Evolutionary conservation across 805 yeast species (phyloP).

Genomic region (Sugiyamaella qingdaonensis): DNA sequence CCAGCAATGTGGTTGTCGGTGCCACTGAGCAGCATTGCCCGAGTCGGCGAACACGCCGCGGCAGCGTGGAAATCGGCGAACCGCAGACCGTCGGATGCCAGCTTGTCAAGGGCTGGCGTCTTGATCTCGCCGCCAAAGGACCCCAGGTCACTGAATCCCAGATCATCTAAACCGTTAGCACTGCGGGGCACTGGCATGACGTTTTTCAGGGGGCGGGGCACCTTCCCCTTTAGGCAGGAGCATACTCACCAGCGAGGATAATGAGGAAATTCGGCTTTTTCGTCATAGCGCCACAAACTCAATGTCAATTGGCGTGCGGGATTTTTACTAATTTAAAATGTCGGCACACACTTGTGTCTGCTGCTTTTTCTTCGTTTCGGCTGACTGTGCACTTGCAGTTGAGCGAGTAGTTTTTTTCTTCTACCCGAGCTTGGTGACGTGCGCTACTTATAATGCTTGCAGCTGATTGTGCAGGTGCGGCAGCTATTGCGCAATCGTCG

Average conservation of each 20-base stretch:
- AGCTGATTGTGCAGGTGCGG: not conserved
- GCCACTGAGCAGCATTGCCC: slow-evolving; percentile 57
- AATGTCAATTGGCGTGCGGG: too few species aligned
- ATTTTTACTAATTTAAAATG: too few species aligned
- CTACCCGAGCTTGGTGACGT: too few species aligned
- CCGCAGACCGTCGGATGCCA: slow-evolving; percentile 44
- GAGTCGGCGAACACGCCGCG: slow-evolving; percentile 60
- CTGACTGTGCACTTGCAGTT: too few species aligned
- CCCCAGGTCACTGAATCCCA: slow-evolving; percentile 53
- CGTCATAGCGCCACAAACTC: too few species aligned
- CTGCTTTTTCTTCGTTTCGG: too few species aligned
- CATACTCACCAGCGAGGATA: slow-evolving; percentile 1
- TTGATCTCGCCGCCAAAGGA: slow-evolving; percentile 51
- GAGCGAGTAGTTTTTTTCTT: too few species aligned
- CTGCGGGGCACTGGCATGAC: not conserved
- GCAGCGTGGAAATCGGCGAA: slow-evolving; percentile 61
- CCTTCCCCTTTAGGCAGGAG: not conserved
- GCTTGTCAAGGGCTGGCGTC: slow-evolving; percentile 47
- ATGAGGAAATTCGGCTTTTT: slow-evolving; percentile 2
- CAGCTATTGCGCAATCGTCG: not conserved
- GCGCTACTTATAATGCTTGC: too few species aligned
- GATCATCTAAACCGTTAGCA: slow-evolving; percentile 39
- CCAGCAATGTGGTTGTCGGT: slow-evolving; percentile 64
- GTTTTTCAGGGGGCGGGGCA: not conserved
- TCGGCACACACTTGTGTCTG: too few species aligned